Conservation (phyloP, 495 filamentous ascomycete genomes). For the Penicillium waksmanii region DNA sequence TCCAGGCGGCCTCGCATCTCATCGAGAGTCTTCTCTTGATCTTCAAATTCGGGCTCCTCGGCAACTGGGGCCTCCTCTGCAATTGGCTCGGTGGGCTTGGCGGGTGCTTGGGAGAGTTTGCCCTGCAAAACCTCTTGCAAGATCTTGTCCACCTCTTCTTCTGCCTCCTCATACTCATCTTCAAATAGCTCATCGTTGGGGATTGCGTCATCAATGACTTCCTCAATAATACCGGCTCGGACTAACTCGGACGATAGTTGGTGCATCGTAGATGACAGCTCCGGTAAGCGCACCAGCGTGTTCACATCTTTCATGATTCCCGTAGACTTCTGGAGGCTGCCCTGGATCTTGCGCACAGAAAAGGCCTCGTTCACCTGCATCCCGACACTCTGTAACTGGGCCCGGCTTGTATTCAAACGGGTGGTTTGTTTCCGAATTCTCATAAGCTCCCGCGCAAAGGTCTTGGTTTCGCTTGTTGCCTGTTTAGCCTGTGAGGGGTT, state of each 20-base stretch:
- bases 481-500: conserved; percentile 76
- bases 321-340: conserved; percentile 81
- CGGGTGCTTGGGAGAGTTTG: conserved; percentile 67
- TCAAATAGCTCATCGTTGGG: conserved; percentile 72
- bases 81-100: conserved; percentile 52
- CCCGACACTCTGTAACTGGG: conserved; percentile 89
- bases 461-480: conserved; percentile 76
- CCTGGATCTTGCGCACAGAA: conserved; percentile 93
- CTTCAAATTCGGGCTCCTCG: conserved; percentile 72
- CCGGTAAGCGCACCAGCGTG: conserved; percentile 77
- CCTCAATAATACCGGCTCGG: conserved; percentile 95
- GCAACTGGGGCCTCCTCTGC: conserved; percentile 52
- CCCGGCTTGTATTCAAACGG: conserved; percentile 81
- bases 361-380: conserved; percentile 99
- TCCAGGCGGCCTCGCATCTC: conserved; percentile 93
- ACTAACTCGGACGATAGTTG: conserved; percentile 87
- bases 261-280: conserved; percentile 86
- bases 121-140: conserved; percentile 87
- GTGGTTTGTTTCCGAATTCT: conserved; percentile 73
- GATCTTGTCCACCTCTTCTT: conserved; percentile 90
- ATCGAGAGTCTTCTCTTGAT: conserved; percentile 82
- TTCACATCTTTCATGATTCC: conserved; percentile 99
- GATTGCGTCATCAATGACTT: conserved; percentile 88
- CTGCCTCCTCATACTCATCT: conserved; percentile 86
- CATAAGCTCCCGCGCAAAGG: conserved; percentile 86